Base-by-base conservation (phyloP, 169 alveolate species). In the Cryptosporidium ubiquitum region DNA sequence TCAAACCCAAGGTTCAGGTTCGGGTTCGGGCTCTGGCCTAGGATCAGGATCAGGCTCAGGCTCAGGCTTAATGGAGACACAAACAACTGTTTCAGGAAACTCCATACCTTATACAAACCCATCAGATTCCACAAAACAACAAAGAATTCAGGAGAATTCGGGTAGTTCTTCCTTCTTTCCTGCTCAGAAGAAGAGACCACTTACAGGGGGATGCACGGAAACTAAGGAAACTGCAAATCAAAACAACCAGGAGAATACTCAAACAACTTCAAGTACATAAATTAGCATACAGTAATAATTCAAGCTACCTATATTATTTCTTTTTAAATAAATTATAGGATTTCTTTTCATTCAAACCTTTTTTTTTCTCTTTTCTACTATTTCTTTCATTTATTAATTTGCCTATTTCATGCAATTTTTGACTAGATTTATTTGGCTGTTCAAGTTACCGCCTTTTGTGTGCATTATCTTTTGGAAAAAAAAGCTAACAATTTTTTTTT, bases 151-250 rank as follows among this genome's bases (percentile, higher is more conserved):
- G 23, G 71, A 64, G 3, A 49, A 64, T 1, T 64, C 29, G 5
- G 51, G 1, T 6, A 29, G 49, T 0, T 9, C 14, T 18, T 33
- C 71, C 6, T 55, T 6, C 66, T 3, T 55, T n/a, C 66, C 66
- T 20, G 40, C 49, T 3, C 71, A 31, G 6, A 64, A 64, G 42
- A 64, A 64, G 71, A 31, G 71, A 31, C 71, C 71, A 31, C 16
- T n/a, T 0, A 14, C 33, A 7, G 52, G 33, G 47, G 71, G n/a
- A 31, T 9, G 20, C 20, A 1, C 23, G 0, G 49, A 31, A n/a
- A 0, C n/a, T 1, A 64, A 33, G 0, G 71, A 64, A 26, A 64
- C 51, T 20, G 29, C 29, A 9, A 26, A 16, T 2, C 5, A n/a
- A 23, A 55, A 10, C 20, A 9, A 3, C 20, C 29, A 26, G 20